Evolutionary conservation across 2,329 filamentous ascomycete species (phyloP), one percentile per base, ranked within the genome.

Genomic region (Alternaria viburni): DNA sequence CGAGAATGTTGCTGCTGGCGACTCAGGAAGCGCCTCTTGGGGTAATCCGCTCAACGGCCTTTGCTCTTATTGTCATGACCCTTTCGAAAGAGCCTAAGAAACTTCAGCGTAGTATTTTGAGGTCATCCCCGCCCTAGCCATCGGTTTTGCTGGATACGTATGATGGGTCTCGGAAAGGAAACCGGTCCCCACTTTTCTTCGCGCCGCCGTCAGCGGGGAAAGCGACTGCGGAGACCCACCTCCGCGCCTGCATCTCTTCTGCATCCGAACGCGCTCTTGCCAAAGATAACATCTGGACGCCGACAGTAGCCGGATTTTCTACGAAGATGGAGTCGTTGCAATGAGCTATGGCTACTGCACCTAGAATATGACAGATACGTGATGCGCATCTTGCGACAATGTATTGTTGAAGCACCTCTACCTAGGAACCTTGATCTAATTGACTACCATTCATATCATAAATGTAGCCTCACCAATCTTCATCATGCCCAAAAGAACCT

Each of bases 401-500:
- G 28, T 7, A 36, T 51, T 3, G 17, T 32, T 11, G 7, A n/a
- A 11, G 21, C 17, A n/a, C n/a, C n/a, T n/a, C n/a, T n/a, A n/a
- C n/a, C n/a, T n/a, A n/a, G n/a, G n/a, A n/a, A n/a, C n/a, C n/a
- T n/a, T n/a, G n/a, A n/a, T n/a, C n/a, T n/a, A n/a, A n/a, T n/a
- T n/a, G n/a, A n/a, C n/a, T n/a, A n/a, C n/a, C n/a, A n/a, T n/a
- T n/a, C n/a, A n/a, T n/a, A n/a, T n/a, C n/a, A n/a, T n/a, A n/a
- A n/a, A n/a, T n/a, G n/a, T n/a, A n/a, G n/a, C n/a, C n/a, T n/a
- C n/a, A n/a, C n/a, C n/a, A n/a, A n/a, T n/a, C n/a, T n/a, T n/a
- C n/a, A n/a, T n/a, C 19, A 65, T 6, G 59, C 64, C 41, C 61
- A 66, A 32, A 73, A 66, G 3, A 74, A 23, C 25, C 76, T 59